Base-by-base conservation (phyloP, 768 basidiomycete genomes). In the Lentinula sp. region DNA sequence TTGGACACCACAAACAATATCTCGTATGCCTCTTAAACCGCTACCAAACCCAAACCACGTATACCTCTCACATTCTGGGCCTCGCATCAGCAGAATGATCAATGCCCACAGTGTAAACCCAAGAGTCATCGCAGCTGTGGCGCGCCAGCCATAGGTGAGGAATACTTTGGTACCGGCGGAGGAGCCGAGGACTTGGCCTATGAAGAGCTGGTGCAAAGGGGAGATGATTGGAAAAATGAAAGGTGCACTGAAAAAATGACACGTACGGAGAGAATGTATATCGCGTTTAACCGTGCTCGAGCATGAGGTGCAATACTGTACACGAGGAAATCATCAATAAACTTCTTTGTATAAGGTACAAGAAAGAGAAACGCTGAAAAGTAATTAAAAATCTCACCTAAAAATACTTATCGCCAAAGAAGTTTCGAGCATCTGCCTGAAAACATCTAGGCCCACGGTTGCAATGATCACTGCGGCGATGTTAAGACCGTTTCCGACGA, bases 401-500 rank as follows among this genome's bases (percentile, higher is more conserved):
- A 60, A 62, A n/a, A 84, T 77, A 5, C 74, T 70, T 32, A 77
- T 77, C 13, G 76, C 68, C 58, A 78, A 65, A n/a, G 78, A 74
- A 32, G 84, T 81, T 64, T 85, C 82, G 57, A 78, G 77, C 68
- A 80, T 74, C 67, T 85, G 84, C 16, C 62, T 51, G 51, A 62
- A 62, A 8, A 62, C 49, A 40, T 62, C 62, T 13, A 62, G 9
- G n/a, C 62, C 62, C 11, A 62, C 3, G 3, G 62, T 59, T 8
- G 62, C 56, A 9, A 62, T 42, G 8, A 91, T 76, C 9, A 93
- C 85, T 1, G 87, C 90, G 0, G 80, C 85, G 37, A 93, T 79
- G 66, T 80, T 83, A 46, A 87, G 78, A 0, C 89, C 86, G 5
- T 85, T 91, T 1, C 85, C 89, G 8, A 78, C 87, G 1, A 85